Percentiles rank a stretch among this genome's conserved stretches.
Evolutionary conservation across 2,329 filamentous ascomycete species (phyloP).

Genomic region (Stagonosporopsis tanaceti): DNA sequence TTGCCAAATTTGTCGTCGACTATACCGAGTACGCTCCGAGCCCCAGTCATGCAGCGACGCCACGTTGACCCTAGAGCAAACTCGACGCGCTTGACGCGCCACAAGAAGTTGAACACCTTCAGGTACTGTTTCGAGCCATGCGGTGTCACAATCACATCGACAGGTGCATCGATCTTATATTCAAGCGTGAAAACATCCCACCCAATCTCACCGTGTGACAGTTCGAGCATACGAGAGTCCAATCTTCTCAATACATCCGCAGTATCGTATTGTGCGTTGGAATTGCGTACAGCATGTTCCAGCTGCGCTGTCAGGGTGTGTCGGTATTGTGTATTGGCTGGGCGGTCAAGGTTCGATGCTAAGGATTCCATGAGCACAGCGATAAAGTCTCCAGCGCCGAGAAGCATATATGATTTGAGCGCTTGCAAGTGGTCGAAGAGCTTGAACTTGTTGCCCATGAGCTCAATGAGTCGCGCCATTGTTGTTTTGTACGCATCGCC

Average conservation of each 20-base stretch:
- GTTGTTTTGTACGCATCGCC: slow-evolving; percentile 98
- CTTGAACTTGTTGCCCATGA: slow-evolving; percentile 96
- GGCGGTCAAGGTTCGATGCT: slow-evolving; percentile 88
- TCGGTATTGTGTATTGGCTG: slow-evolving; percentile 94
- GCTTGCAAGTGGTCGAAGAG: slow-evolving; percentile 91
- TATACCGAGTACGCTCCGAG: slow-evolving; percentile 85
- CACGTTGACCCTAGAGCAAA: slow-evolving; percentile 91
- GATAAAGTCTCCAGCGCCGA: slow-evolving; percentile 97
- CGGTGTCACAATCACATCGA: slow-evolving; percentile 95
- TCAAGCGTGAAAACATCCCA: slow-evolving; percentile 99
- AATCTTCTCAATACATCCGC: slow-evolving; percentile 89
- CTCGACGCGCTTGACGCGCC: slow-evolving; percentile 97
- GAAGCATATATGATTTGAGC: slow-evolving; percentile 90
- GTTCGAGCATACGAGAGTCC: slow-evolving; percentile 97
- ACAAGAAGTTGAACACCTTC: slow-evolving; percentile 98
- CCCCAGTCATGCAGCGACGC: slow-evolving; percentile 94
- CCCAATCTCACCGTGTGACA: slow-evolving; percentile 95
- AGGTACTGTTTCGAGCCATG: slow-evolving; percentile 96
- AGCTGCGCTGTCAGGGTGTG: slow-evolving; percentile 97
- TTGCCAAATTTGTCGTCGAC: slow-evolving; percentile 75
- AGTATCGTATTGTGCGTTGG: slow-evolving; percentile 94
- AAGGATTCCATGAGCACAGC: slow-evolving; percentile 96
- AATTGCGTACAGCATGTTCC: slow-evolving; percentile 95
- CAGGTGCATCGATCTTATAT: slow-evolving; percentile 96
- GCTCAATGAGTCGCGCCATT: slow-evolving; percentile 90